These are phyloP conservation scores for Yarrowia keelungensis DNA, from an alignment of 805 yeast species.

Conservation along the genomic window DNA sequence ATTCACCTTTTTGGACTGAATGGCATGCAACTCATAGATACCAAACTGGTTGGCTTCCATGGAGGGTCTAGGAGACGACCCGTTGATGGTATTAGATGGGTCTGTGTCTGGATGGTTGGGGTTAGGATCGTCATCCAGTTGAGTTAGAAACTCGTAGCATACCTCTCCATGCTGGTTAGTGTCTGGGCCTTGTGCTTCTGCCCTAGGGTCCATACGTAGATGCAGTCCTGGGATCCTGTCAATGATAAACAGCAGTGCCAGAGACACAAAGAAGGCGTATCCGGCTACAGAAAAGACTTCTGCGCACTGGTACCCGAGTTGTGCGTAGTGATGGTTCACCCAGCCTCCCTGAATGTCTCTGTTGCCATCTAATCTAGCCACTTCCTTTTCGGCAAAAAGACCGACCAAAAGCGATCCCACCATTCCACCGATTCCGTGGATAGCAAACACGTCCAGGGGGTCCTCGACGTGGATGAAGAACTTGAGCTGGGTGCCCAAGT, in stretches of 20 bases:
- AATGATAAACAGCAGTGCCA: slow-evolving; percentile 68
- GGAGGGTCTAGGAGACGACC: slow-evolving; percentile 9
- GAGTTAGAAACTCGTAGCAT: slow-evolving; percentile 23
- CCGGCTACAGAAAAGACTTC: slow-evolving; percentile 71
- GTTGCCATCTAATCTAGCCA: slow-evolving; percentile 1
- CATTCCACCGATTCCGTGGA: slow-evolving; percentile 91
- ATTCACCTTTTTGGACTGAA: slow-evolving; percentile 21
- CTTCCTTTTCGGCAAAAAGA: slow-evolving; percentile 64
- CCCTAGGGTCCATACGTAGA: slow-evolving; percentile 83
- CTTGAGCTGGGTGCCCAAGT: slow-evolving; percentile 85
- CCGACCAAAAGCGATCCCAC: slow-evolving; percentile 86
- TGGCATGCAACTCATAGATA: slow-evolving; percentile 24
- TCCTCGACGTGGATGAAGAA: slow-evolving; percentile 78
- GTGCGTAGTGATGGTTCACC: slow-evolving; percentile 81
- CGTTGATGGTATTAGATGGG: slow-evolving; percentile 4
- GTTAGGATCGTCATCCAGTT: background rate
- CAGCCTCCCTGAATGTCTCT: slow-evolving; percentile 69
- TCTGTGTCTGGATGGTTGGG: slow-evolving; percentile 16
- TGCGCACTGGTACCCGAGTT: slow-evolving; percentile 88
- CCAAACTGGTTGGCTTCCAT: slow-evolving; percentile 6
- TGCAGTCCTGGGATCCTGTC: slow-evolving; percentile 81
- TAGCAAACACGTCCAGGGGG: slow-evolving; percentile 91
- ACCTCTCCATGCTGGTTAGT: slow-evolving; percentile 85
- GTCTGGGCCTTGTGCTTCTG: slow-evolving; percentile 89
- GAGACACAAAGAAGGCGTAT: slow-evolving; percentile 79